Conservation (phyloP, 805 yeast species). For the Kodamaea kaohsiungensis region DNA sequence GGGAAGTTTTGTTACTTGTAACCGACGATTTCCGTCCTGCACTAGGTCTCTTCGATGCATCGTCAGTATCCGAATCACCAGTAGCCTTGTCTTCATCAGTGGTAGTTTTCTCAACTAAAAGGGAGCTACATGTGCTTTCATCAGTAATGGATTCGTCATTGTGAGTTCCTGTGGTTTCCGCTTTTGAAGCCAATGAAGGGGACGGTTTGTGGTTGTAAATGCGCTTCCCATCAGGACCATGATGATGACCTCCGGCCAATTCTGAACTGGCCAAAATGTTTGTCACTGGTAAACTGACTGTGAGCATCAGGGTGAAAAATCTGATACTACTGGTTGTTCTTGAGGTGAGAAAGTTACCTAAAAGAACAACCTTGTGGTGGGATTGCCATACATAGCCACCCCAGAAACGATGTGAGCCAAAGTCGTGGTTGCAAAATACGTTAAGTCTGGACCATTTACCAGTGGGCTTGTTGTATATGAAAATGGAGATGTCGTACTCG, state of each 20-base stretch:
- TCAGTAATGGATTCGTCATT: conserved; percentile 12
- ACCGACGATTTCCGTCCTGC: conserved; percentile 20
- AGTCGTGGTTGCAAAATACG: conserved; percentile 50
- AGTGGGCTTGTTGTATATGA: conserved; percentile 52
- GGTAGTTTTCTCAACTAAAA: conserved; percentile 7
- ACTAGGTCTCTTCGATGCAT: conserved; percentile 1
- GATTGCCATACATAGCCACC: conserved; percentile 75
- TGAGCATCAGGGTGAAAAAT: conserved; percentile 48
- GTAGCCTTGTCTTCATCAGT: conserved; percentile 14
- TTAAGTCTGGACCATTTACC: conserved; percentile 67
- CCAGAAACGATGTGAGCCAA: conserved; percentile 61
- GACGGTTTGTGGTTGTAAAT: conserved; percentile 9
- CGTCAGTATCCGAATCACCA: conserved; percentile 12
- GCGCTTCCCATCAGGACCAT: conserved; percentile 19
- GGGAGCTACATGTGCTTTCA: conserved; percentile 15
- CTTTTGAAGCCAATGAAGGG: neutral
- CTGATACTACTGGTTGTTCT: conserved; percentile 48
- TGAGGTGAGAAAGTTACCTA: conserved; percentile 55
- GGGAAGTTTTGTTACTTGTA: conserved; percentile 22
- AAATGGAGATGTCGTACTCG: conserved; percentile 48
- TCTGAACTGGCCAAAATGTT: conserved; percentile 49
- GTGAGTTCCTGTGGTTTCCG: neutral
- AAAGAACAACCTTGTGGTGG: conserved; percentile 66
- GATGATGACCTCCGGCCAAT: conserved; percentile 32
- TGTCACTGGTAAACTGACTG: conserved; percentile 56